These are phyloP conservation scores for Pseudovirgaria hyperparasitica DNA, from an alignment of 2,329 filamentous ascomycete genomes.

Conservation along the genomic window DNA sequence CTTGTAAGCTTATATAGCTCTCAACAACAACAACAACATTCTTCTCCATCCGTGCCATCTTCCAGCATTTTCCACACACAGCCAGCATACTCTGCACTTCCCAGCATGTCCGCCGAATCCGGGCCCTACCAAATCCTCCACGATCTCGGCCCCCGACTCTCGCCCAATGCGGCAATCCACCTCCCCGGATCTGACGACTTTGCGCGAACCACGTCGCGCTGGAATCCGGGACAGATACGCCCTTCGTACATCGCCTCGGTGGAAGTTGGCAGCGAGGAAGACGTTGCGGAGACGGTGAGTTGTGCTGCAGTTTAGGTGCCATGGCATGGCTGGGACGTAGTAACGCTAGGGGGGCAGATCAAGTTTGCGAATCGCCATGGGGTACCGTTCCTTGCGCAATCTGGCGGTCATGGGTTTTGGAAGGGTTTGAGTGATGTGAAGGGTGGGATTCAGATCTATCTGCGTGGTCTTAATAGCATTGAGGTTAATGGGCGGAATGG, in stretches of 20 bases:
- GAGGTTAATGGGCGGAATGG: conserved; percentile 11
- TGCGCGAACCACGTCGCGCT: conserved; percentile 7
- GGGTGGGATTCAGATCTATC: conserved; percentile 18
- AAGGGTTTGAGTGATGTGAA: conserved; percentile 12
- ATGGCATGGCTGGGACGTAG: neutral
- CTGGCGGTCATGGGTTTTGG: conserved; percentile 21
- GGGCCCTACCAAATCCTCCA: no score
- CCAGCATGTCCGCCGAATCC: no score
- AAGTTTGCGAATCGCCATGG: conserved; percentile 10
- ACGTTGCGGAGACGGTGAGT: conserved; percentile 11
- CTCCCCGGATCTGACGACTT: conserved; percentile 7
- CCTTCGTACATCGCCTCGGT: conserved; percentile 11
- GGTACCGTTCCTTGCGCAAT: conserved; percentile 23
- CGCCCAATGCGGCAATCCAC: conserved; percentile 5
- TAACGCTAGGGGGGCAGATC: conserved; percentile 7
- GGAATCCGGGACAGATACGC: conserved; percentile 9
- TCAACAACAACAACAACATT: no score
- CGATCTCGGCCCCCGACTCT: neutral
- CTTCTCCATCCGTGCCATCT: no score
- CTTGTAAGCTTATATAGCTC: no score
- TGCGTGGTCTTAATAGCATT: conserved; percentile 14
- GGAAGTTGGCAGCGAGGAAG: conserved; percentile 9
- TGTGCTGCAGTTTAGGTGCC: neutral
- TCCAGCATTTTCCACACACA: no score
- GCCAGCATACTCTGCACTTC: no score